phyloP scores from a whole-genome alignment of 495 filamentous ascomycete genomes.

The Rostrohypoxylon terebratum region DNA sequence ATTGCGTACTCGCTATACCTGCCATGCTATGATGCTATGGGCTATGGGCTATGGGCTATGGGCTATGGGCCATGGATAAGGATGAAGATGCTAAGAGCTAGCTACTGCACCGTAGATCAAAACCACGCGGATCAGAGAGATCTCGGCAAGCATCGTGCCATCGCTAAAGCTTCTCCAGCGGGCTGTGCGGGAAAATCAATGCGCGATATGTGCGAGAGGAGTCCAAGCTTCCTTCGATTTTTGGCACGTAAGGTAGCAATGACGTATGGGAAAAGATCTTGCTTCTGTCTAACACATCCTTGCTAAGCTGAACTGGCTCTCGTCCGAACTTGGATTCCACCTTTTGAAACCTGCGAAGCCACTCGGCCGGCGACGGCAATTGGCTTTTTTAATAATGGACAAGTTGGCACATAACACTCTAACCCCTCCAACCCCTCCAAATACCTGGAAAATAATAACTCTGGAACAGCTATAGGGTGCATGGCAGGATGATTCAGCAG shows the following conservation, averaged over 20 bases:
- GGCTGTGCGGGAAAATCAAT: conserved; percentile 31
- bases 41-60: not conserved
- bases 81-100: not conserved
- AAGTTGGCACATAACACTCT: conserved; percentile 1
- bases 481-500: conserved; percentile 7
- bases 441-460: not conserved
- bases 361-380: conserved; percentile 24
- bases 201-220: not conserved
- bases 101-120: conserved; percentile 37
- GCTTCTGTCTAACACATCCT: conserved; percentile 15
- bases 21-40: conserved; percentile 8
- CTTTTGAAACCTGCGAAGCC: conserved; percentile 42
- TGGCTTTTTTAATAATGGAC: conserved; percentile 5
- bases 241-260: conserved; percentile 23
- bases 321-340: conserved; percentile 34
- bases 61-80: not conserved
- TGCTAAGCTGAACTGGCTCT: conserved; percentile 37
- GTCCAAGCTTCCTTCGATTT: not conserved
- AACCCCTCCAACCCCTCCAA: not conserved
- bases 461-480: not conserved
- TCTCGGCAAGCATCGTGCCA: conserved; percentile 22
- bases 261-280: conserved; percentile 25
- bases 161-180: conserved; percentile 9
- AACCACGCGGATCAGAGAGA: conserved; percentile 32
- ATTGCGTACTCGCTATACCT: not conserved